Evolutionary conservation across 1,284 basidiomycete genomes (phyloP), one percentile per base, ranked within the genome.

Genomic region (Apiotrichum akiyoshidainum): DNA sequence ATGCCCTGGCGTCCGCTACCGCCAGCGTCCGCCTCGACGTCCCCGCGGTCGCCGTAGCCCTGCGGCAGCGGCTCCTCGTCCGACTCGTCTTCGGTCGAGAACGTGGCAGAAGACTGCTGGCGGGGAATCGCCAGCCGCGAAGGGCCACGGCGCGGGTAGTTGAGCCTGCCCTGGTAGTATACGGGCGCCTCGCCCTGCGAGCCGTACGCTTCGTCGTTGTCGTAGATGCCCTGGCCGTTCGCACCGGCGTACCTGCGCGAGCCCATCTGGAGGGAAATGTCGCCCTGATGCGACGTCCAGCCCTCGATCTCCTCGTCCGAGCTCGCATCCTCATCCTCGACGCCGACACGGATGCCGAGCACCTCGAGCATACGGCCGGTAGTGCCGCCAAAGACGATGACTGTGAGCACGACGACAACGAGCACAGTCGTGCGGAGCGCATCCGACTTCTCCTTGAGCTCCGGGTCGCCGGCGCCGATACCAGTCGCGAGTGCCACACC

Each of bases 331-430:
- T 93, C 93, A 64, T 97, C 93, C 68, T 97, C 94, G 0, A 99
- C 91, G 0, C 95, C 94, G 0, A 92, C 96, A 11, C 90, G 81
- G 66, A 99, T 98, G 1, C 95, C 94, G n/a, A 98, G 83, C 11
- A 99, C 87, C 70, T 98, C 93, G 46, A 99, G 83, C 96, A 99
- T 99, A 58, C 93, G 83, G 8, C 90, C 87, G 0, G 96, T 97
- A 9, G 96, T 98, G 1, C 95, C 96, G 0, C 95, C 95, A 71
- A 99, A 99, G 55, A 97, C 81, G 60, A 98, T 81, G 47, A 99
- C 92, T 0, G 95, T 98, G 55, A 98, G 81, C 48, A 99, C 92
- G 46, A 99, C 95, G 8, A 96, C 91, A 16, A 97, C 88, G 35
- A 99, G 85, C 22, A 99, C 94, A 0, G 95, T 98, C 37, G 89